Conservation (phyloP, 2,329 filamentous ascomycete species). For the Botrytis pseudocinerea region DNA sequence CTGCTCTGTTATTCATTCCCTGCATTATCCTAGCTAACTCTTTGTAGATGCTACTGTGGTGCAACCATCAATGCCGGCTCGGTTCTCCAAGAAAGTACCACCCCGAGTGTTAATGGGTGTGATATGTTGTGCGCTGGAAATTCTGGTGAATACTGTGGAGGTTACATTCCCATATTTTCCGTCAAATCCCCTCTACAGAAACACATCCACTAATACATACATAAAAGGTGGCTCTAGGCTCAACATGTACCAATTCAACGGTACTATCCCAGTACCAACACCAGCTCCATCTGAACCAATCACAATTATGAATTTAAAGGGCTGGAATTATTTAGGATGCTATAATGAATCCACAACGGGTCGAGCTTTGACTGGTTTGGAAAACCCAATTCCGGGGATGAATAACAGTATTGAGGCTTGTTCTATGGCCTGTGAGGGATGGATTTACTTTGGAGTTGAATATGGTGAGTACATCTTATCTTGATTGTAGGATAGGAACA, state of each 20-base stretch:
- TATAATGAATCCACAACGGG: slow-evolving; percentile 29
- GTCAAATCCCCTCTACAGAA: neutral
- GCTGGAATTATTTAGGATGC: slow-evolving; percentile 30
- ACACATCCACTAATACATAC: neutral
- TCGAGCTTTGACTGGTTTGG: slow-evolving; percentile 26
- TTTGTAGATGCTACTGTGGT: slow-evolving; percentile 35
- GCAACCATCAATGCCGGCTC: slow-evolving; percentile 30
- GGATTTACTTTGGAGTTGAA: slow-evolving; percentile 44
- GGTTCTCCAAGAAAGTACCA: slow-evolving; percentile 19
- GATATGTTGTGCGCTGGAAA: slow-evolving; percentile 38
- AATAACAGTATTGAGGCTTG: slow-evolving; percentile 38
- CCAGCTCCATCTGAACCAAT: slow-evolving; percentile 25
- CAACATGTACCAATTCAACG: slow-evolving; percentile 28
- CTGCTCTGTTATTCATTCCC: too few species aligned
- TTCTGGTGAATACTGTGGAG: slow-evolving; percentile 41
- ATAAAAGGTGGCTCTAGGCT: neutral
- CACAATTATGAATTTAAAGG: slow-evolving; percentile 26
- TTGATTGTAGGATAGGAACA: neutral
- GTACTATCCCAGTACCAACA: slow-evolving; percentile 3
- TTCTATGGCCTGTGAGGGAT: slow-evolving; percentile 36
- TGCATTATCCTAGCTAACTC: neutral
- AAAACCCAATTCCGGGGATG: slow-evolving; percentile 21
- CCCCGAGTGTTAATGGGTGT: slow-evolving; percentile 30
- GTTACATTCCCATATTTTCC: neutral
- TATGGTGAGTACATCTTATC: slow-evolving; percentile 34